A percentile compares a stretch with the other conserved stretches of the same genome.
phyloP scores from a whole-genome alignment of 2,329 filamentous ascomycete species.

The Sarocladium strictum region DNA sequence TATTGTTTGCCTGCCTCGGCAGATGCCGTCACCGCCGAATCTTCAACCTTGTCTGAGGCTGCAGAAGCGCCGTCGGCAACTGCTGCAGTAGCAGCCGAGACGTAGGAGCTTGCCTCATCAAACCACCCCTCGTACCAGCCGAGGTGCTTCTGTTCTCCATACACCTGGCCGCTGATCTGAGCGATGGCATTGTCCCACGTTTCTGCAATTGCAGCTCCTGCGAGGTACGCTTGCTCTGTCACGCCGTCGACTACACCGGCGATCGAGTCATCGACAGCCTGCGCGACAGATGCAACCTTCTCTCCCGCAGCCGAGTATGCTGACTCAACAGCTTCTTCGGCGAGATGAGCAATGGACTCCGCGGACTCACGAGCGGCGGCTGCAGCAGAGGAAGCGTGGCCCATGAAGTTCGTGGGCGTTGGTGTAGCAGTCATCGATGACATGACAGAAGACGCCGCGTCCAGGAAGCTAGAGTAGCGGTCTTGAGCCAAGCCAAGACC shows the following conservation, averaged over 20 bases:
- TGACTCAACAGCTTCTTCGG: constrained; percentile 46
- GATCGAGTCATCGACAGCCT: constrained; percentile 31
- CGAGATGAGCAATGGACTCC: constrained; percentile 38
- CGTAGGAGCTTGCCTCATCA: constrained; percentile 48
- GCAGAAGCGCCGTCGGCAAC: constrained; percentile 28
- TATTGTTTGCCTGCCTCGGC: constrained; percentile 59
- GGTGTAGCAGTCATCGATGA: constrained; percentile 54
- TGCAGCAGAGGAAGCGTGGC: constrained; percentile 42
- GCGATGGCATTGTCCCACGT: constrained; percentile 43
- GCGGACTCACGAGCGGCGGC: constrained; percentile 43
- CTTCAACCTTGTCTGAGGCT: constrained; percentile 38
- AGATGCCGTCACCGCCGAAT: constrained; percentile 55
- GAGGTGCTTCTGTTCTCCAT: constrained; percentile 57
- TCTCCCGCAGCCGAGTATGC: constrained; percentile 38
- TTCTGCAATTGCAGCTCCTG: constrained; percentile 32
- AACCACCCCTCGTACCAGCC: constrained; percentile 46
- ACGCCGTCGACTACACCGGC: constrained; percentile 40
- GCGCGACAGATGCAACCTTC: constrained; percentile 32
- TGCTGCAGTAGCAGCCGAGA: constrained; percentile 50
- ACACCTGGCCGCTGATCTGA: constrained; percentile 62
- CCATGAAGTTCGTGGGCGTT: constrained; percentile 46
- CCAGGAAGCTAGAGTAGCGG: constrained; percentile 69
- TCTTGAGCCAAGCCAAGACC: constrained; percentile 73
- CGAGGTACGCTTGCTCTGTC: constrained; percentile 28
- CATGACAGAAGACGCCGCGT: constrained; percentile 64